Evolutionary conservation across 495 filamentous ascomycete genomes (phyloP).

Genomic region (Viridothelium virens): DNA sequence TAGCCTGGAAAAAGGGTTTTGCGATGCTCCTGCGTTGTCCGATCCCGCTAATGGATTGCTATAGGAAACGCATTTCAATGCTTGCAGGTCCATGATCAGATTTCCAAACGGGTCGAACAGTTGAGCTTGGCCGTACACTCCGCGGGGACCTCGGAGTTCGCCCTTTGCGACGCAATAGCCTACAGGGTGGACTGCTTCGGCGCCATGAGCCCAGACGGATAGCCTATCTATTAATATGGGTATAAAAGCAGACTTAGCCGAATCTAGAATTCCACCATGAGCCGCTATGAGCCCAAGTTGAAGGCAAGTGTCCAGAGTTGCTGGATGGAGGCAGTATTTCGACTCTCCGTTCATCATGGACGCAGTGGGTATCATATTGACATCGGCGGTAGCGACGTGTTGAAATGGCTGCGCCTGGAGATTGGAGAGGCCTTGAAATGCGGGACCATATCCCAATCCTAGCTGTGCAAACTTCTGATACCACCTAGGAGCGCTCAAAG

Average conservation of each 20-base stretch:
- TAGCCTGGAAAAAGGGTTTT: background rate
- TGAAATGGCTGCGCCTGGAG: background rate
- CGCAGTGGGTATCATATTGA: background rate
- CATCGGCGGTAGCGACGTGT: background rate
- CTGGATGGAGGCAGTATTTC: constrained; percentile 45
- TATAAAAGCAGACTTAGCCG: background rate
- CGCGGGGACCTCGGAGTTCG: background rate
- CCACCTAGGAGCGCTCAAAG: background rate
- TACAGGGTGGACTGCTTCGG: background rate
- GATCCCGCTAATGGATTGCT: background rate
- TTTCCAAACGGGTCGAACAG: background rate
- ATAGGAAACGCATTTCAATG: background rate
- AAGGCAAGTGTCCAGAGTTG: constrained; percentile 36
- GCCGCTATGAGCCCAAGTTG: constrained; percentile 4
- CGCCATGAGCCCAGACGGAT: background rate
- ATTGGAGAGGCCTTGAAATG: background rate
- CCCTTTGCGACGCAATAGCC: background rate
- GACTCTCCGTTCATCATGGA: constrained; percentile 15
- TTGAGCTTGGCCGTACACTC: background rate
- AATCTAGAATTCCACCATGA: background rate
- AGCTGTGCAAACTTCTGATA: background rate
- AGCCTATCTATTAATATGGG: background rate
- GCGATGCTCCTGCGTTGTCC: background rate
- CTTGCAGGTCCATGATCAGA: background rate
- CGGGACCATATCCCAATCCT: background rate